A percentile compares a stretch with the other conserved stretches of the same genome.
Evolutionary conservation across 2,329 filamentous ascomycete species (phyloP).

Genomic region (Talaromyces rugulosus): DNA sequence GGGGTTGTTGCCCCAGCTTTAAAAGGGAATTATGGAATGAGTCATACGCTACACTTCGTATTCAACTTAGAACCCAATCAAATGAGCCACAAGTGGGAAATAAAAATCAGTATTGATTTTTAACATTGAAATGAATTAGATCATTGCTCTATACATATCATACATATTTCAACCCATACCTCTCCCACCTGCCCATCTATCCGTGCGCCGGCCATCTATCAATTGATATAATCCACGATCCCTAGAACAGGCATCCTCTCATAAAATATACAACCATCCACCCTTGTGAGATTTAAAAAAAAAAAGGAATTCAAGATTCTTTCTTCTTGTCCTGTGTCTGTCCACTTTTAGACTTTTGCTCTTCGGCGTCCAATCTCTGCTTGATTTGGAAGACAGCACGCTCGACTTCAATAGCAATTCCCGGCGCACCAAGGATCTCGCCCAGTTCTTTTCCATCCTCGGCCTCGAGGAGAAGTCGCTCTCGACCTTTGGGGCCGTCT

Average conservation of each 20-base stretch:
- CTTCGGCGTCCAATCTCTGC: slow-evolving; percentile 28
- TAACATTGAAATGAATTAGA: neutral
- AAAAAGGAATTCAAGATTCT: neutral
- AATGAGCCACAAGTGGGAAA: neutral
- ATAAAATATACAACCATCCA: neutral
- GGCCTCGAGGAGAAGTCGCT: slow-evolving; percentile 42
- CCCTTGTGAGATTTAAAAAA: neutral
- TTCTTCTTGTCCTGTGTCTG: neutral
- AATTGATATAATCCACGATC: neutral
- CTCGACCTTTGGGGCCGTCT: slow-evolving; percentile 33
- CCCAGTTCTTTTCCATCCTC: slow-evolving; percentile 56
- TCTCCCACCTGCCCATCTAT: neutral
- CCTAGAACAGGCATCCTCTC: neutral
- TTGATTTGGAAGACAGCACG: slow-evolving; percentile 71
- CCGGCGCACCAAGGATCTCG: slow-evolving; percentile 61
- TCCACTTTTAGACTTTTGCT: neutral
- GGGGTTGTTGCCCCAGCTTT: neutral
- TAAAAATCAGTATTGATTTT: neutral
- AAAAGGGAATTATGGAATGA: neutral
- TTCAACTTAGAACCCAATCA: neutral
- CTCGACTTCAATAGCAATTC: slow-evolving; percentile 68
- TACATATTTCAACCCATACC: neutral
- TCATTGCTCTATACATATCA: neutral
- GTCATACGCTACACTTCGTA: neutral
- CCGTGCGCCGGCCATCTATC: neutral